Percentiles rank a stretch among this genome's conserved stretches.
phyloP scores from a whole-genome alignment of 2,329 filamentous ascomycete species.

The Fragosphaeria purpurea region DNA sequence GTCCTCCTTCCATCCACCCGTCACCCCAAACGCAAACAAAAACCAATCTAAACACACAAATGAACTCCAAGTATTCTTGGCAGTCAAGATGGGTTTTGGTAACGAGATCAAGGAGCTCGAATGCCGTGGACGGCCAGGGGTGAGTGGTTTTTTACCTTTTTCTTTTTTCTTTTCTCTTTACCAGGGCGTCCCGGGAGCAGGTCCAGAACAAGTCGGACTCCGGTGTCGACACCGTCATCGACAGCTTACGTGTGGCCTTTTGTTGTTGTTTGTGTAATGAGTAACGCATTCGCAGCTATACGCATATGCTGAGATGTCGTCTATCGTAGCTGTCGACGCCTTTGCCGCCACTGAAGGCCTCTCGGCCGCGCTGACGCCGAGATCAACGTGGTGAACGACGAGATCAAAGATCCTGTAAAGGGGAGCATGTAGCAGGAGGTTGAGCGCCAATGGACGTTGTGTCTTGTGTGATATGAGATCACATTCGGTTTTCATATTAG shows the following conservation, averaged over 20 bases:
- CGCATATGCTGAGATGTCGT: too few species aligned
- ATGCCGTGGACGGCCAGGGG: constrained; percentile 21
- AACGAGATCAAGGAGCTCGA: constrained; percentile 22
- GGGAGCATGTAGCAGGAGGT: not conserved
- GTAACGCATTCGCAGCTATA: too few species aligned
- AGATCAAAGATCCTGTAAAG: constrained; percentile 20
- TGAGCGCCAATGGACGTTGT: too few species aligned
- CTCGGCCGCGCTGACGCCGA: constrained; percentile 21
- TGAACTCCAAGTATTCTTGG: too few species aligned
- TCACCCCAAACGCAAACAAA: too few species aligned
- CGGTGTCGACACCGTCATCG: constrained; percentile 22
- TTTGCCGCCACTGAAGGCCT: constrained; percentile 24
- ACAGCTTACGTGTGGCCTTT: constrained; percentile 12
- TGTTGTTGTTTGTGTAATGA: too few species aligned
- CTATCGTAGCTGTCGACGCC: constrained; percentile 19
- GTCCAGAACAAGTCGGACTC: constrained; percentile 18
- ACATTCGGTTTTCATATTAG: too few species aligned
- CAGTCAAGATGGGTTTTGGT: constrained; percentile 14
- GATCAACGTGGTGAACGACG: constrained; percentile 25
- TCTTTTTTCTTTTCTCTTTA: not conserved
- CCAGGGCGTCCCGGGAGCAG: constrained; percentile 22
- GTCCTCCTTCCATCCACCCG: too few species aligned
- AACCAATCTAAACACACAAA: too few species aligned
- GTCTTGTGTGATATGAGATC: too few species aligned
- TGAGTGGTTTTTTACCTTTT: constrained; percentile 5